Conservation (phyloP, 352 stramenopile species). For the Blastocystis hominis region DNA sequence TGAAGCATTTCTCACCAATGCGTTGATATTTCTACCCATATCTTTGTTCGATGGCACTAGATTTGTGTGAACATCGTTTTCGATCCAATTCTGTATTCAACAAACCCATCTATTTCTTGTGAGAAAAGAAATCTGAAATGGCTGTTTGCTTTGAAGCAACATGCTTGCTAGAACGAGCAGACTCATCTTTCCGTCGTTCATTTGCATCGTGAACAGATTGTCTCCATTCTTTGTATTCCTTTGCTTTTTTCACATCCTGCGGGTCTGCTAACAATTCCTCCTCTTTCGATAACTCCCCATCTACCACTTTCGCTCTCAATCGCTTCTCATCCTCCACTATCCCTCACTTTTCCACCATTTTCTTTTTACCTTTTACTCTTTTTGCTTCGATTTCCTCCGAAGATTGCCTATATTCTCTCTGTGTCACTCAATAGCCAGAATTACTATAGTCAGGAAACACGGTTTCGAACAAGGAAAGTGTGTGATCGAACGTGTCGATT, state of each 20-base stretch:
- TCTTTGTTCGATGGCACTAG: background rate
- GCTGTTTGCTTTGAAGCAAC: background rate
- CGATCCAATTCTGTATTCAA: background rate
- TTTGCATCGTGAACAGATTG: background rate
- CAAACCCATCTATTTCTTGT: background rate
- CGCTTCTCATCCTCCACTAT: background rate
- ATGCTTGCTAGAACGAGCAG: background rate
- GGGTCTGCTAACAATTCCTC: background rate
- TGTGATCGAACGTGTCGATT: background rate
- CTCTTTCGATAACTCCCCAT: background rate
- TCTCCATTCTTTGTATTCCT: background rate
- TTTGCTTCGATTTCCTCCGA: background rate
- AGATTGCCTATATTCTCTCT: conserved; percentile 10
- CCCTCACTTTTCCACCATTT: background rate
- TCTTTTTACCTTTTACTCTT: background rate
- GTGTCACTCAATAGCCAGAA: background rate
- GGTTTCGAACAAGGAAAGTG: background rate
- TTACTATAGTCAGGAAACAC: conserved; percentile 45
- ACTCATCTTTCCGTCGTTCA: background rate
- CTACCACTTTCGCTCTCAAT: background rate
- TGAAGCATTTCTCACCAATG: too few relatives aligned
- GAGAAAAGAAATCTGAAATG: background rate
- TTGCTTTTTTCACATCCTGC: background rate
- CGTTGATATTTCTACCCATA: background rate
- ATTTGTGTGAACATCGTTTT: background rate